phyloP scores from a whole-genome alignment of 306 rosid genomes.

The Ochetophila trinervis region DNA sequence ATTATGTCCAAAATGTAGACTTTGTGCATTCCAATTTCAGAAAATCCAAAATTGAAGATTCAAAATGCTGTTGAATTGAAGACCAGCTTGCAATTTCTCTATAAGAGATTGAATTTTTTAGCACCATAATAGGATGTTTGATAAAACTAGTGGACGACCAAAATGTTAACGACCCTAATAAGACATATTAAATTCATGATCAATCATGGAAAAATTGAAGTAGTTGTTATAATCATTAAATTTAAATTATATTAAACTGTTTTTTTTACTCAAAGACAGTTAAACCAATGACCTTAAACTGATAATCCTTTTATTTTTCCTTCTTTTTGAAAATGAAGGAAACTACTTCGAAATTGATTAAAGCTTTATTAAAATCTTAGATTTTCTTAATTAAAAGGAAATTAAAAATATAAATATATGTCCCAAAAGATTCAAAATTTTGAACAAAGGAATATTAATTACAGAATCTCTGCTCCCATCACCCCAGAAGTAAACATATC shows the following conservation, averaged over 20 bases:
- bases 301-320: neutral
- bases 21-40: too few species aligned
- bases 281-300: too few species aligned
- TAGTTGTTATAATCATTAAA: neutral
- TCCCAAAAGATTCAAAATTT: too few species aligned
- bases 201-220: constrained; percentile 2
- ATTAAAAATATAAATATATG: too few species aligned
- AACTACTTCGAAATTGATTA: too few species aligned
- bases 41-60: neutral
- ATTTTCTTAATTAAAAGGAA: too few species aligned
- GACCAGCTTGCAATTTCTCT: neutral
- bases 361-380: too few species aligned
- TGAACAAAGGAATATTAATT: neutral
- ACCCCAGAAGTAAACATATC: neutral
- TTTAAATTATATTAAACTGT: neutral
- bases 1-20: too few species aligned
- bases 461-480: neutral
- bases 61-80: neutral
- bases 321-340: neutral
- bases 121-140: neutral
- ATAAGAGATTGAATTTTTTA: constrained; percentile 4
- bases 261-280: neutral
- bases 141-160: constrained; percentile 24
- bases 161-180: constrained; percentile 8
- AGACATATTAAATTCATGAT: neutral